These are phyloP conservation scores for Rhodotorula sp. DNA, from an alignment of 1,284 basidiomycete species.

Conservation along the genomic window DNA sequence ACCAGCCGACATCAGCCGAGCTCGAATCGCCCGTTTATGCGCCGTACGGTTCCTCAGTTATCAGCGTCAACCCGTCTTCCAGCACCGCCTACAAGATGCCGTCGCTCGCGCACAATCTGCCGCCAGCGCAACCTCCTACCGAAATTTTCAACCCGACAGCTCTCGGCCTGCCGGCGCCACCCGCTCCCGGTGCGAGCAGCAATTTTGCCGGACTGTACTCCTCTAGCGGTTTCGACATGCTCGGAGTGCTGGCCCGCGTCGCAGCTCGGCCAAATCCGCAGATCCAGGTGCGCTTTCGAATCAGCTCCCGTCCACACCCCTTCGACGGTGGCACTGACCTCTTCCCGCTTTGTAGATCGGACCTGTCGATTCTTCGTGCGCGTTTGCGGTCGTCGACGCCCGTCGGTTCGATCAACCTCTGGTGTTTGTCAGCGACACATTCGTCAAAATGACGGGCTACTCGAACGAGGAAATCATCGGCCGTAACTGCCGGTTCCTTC, in stretches of 20 bases:
- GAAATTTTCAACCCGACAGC: slow-evolving; percentile 37
- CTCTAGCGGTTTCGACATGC: slow-evolving; percentile 81
- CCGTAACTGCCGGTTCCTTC: slow-evolving; percentile 70
- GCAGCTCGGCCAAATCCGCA: slow-evolving; percentile 70
- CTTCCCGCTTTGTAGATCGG: slow-evolving; percentile 58
- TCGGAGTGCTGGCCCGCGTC: slow-evolving; percentile 76
- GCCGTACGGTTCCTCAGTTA: slow-evolving; percentile 44
- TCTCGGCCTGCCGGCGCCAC: slow-evolving; percentile 38
- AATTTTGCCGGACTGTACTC: slow-evolving; percentile 63
- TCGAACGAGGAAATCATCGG: slow-evolving; percentile 72
- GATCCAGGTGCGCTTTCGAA: slow-evolving; percentile 50
- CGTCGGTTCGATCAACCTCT: slow-evolving; percentile 77
- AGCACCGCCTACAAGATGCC: slow-evolving; percentile 39
- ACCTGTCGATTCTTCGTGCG: slow-evolving; percentile 85
- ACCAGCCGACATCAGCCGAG: slow-evolving; percentile 6
- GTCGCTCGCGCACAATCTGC: slow-evolving; percentile 25
- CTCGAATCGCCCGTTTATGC: slow-evolving; percentile 40
- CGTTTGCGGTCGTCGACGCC: slow-evolving; percentile 83
- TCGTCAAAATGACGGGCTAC: slow-evolving; percentile 81
- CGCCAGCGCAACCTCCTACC: slow-evolving; percentile 17
- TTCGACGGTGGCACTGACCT: not conserved
- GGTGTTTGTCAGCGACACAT: slow-evolving; percentile 79
- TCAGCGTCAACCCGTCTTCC: slow-evolving; percentile 37
- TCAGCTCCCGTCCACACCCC: no score
- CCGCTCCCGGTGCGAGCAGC: slow-evolving; percentile 24